Conservation (phyloP, 176 grass and related monocot genomes). For the Bromus sterilis region DNA sequence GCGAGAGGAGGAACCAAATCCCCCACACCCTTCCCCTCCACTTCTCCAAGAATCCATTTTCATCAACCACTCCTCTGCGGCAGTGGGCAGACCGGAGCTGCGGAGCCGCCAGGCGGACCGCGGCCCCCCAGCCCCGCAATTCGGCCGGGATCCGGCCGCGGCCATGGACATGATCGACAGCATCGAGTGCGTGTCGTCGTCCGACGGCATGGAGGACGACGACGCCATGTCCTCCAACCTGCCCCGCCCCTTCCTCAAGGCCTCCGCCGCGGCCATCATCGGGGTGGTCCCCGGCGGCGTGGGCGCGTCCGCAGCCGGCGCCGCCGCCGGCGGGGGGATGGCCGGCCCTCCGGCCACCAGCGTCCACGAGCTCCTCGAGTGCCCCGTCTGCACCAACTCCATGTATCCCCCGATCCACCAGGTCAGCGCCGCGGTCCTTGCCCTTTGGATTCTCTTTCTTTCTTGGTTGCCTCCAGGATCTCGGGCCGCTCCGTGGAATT, state of each 20-base stretch:
- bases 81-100: not conserved
- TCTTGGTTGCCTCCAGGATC: not conserved
- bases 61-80: not conserved
- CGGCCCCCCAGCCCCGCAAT: not conserved
- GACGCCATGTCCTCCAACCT: slow-evolving; percentile 8
- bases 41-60: not conserved
- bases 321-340: not conserved
- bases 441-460: slow-evolving; percentile 7
- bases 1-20: not conserved
- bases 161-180: slow-evolving; percentile 30
- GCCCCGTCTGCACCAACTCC: slow-evolving; percentile 93
- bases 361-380: slow-evolving; percentile 95
- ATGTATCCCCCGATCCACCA: slow-evolving; percentile 98
- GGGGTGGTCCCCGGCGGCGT: slow-evolving; percentile 9
- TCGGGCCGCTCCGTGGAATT: not conserved
- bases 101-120: not conserved
- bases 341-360: slow-evolving; percentile 28
- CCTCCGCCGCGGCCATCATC: not conserved
- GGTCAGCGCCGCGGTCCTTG: slow-evolving; percentile 50
- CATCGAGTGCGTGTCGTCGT: slow-evolving; percentile 47
- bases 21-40: not conserved
- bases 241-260: slow-evolving; percentile 39
- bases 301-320: not conserved
- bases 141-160: not conserved
- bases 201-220: slow-evolving; percentile 38